phyloP scores from a whole-genome alignment of 2,329 filamentous ascomycete genomes.

The Aspergillus fijiensis region DNA sequence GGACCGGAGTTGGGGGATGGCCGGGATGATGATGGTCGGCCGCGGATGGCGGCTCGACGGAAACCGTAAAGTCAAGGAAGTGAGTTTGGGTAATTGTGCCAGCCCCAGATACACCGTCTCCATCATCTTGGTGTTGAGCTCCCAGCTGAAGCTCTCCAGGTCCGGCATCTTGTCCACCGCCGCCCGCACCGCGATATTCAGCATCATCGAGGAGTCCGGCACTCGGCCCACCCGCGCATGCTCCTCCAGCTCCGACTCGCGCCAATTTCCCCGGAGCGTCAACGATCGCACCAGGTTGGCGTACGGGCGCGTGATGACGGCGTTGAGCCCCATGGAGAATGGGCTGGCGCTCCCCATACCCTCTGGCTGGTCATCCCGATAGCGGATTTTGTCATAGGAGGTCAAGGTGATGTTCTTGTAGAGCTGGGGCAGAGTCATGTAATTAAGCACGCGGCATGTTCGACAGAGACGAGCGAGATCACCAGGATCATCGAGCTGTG shows the following conservation, averaged over 20 bases:
- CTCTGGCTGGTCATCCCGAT: constrained; percentile 57
- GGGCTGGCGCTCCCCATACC: constrained; percentile 63
- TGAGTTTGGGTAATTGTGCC: constrained; percentile 50
- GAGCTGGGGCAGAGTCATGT: constrained; percentile 63
- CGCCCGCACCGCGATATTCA: constrained; percentile 60
- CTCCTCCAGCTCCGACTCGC: constrained; percentile 57
- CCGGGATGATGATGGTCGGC: constrained; percentile 56
- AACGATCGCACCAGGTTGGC: constrained; percentile 55
- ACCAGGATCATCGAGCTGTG: constrained; percentile 56
- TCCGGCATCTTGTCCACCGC: constrained; percentile 60
- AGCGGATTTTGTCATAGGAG: constrained; percentile 60
- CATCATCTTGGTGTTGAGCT: constrained; percentile 60
- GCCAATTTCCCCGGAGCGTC: constrained; percentile 56
- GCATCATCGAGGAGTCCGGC: constrained; percentile 64
- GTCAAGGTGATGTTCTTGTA: constrained; percentile 58
- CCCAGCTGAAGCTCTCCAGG: constrained; percentile 59
- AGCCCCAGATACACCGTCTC: constrained; percentile 60
- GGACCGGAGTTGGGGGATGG: constrained; percentile 55
- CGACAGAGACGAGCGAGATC: constrained; percentile 61
- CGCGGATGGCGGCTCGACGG: constrained; percentile 57
- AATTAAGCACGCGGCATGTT: constrained; percentile 62
- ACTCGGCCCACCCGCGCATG: constrained; percentile 58
- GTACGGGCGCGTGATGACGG: constrained; percentile 57
- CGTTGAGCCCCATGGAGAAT: constrained; percentile 63
- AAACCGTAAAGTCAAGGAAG: constrained; percentile 56